Percentiles rank a stretch among this genome's conserved stretches.
Evolutionary conservation across 2,329 filamentous ascomycete species (phyloP).

Genomic region (Neonectria coccinea): DNA sequence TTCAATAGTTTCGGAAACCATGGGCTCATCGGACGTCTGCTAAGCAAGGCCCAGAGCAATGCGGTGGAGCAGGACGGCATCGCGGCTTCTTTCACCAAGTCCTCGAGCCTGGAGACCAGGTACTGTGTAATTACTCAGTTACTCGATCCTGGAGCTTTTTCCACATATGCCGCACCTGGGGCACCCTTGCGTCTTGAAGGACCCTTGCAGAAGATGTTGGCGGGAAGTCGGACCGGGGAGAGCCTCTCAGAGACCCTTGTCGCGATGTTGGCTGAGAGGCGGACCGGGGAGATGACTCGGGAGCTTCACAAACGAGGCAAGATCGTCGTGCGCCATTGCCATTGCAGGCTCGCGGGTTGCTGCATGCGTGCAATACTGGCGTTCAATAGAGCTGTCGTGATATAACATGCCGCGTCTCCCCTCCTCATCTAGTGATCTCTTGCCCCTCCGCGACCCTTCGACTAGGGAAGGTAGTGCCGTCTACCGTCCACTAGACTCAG

Average conservation of each 20-base stretch:
- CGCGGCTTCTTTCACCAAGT: neutral
- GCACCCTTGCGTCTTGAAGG: conserved; percentile 5
- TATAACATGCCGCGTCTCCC: neutral
- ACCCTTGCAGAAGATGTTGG: no score
- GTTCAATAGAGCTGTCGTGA: neutral
- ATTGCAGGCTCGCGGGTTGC: neutral
- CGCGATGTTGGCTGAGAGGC: no score
- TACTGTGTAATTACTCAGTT: neutral
- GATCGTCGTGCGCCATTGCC: neutral
- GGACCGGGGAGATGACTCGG: conserved; percentile 3
- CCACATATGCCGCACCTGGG: conserved; percentile 12
- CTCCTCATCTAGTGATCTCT: neutral
- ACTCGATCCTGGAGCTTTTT: no score
- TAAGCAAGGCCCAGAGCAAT: neutral
- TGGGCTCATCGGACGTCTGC: neutral
- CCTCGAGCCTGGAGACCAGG: neutral
- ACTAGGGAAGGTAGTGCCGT: neutral
- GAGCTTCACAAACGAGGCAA: neutral
- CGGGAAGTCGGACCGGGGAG: no score
- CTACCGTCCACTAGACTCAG: neutral
- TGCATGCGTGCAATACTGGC: neutral
- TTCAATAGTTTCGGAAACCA: neutral
- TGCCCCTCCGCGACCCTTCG: no score
- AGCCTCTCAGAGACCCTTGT: neutral
- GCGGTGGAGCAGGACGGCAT: neutral